Evolutionary conservation across 306 rosid species (phyloP), one percentile per base, ranked within the genome.

Genomic region (Pachyrhizus erosus): DNA sequence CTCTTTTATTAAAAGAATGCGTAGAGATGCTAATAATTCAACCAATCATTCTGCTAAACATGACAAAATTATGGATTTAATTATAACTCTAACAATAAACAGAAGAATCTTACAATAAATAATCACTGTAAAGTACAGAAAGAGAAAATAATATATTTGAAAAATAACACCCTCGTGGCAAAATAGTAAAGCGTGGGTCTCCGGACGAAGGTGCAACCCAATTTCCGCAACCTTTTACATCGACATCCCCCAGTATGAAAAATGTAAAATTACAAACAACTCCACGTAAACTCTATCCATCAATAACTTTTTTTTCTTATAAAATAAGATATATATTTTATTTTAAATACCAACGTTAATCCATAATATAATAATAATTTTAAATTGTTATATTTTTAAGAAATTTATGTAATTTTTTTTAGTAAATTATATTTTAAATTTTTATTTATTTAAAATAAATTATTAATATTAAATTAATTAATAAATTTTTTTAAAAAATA

Each of bases 121-220:
- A 33, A 33, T 33, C 5, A 33, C 5, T 33, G 7, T 45, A 13
- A 45, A 12, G 12, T 21, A 57, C n/a, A 49, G 1, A 49, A 15
- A 49, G 5, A 33, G 37, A 33, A 33, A 33, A 33, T 33, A 33
- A 33, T 33, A 33, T 33, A 37, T 5, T 18, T 1, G 18, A 27
- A 61, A 26, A 61, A 37, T 37, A 37, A 8, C 9, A 37, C 1
- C 10, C 54, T 70, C 24, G 68, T 76, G 17, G 29, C 10, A 2
- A 42, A 69, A 69, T 17, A 52, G 51, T 27, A 7, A 34, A 55
- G 40, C 5, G 58, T 24, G 40, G 40, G 20, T 48, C 12, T 34
- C 26, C 0, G 40, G 66, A 21, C 10, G 81, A 77, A 64, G 39
- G 6, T 77, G 62, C 81, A 29, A 46, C 23, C 23, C 73, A 23